These are phyloP conservation scores for Chrysoporthe deuterocubensis DNA, from an alignment of 2,329 filamentous ascomycete species.

Conservation along the genomic window DNA sequence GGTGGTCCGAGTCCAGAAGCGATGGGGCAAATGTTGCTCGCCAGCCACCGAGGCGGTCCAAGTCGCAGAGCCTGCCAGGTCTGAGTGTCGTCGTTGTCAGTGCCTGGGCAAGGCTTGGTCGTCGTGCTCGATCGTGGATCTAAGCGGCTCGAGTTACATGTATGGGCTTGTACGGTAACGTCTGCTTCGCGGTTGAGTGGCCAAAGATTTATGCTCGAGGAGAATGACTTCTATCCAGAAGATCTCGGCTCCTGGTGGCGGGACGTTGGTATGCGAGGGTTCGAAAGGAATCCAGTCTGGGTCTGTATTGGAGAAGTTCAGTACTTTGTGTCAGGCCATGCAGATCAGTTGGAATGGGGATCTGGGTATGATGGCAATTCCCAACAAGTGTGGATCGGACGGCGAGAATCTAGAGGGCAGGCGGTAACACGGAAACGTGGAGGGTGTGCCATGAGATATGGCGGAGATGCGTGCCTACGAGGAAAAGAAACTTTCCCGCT, in stretches of 20 bases:
- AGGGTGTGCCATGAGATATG: constrained; percentile 21
- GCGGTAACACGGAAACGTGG: constrained; percentile 26
- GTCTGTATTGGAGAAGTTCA: constrained; percentile 13
- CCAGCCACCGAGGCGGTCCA: background rate
- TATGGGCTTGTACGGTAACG: background rate
- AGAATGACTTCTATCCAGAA: background rate
- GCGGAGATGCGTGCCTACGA: constrained; percentile 19
- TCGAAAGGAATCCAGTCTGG: background rate
- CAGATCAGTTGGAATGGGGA: constrained; percentile 19
- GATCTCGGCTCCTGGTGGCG: background rate
- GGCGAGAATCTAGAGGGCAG: constrained; percentile 27
- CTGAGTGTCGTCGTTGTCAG: background rate
- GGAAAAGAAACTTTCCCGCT: constrained; percentile 19
- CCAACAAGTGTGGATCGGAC: constrained; percentile 23
- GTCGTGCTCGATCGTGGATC: background rate
- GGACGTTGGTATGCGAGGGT: background rate
- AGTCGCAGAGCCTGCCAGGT: background rate
- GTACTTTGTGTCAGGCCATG: constrained; percentile 15
- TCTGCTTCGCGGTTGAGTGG: background rate
- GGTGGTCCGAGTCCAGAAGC: background rate
- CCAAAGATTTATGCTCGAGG: background rate
- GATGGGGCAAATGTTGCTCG: background rate
- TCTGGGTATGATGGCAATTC: constrained; percentile 22
- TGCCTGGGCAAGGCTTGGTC: constrained; percentile 3
- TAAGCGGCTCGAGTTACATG: background rate